A percentile compares a stretch with the other conserved stretches of the same genome.
phyloP scores from a whole-genome alignment of 805 yeast genomes.

The Ogataea trehalophila region DNA sequence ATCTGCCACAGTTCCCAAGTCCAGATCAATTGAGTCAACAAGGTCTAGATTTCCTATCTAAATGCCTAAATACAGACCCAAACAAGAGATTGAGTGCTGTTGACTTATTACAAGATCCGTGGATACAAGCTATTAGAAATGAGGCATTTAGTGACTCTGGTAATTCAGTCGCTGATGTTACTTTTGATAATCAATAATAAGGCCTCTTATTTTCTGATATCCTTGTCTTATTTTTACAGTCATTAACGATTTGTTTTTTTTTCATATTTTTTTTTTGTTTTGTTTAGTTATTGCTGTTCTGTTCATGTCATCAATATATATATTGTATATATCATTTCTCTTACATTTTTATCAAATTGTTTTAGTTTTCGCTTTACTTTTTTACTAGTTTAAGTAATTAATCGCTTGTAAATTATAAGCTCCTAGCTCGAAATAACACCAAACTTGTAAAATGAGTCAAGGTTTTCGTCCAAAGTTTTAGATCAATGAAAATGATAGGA shows the following conservation, averaged over 20 bases:
- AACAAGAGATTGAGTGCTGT: conserved; percentile 74
- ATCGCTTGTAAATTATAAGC: too few species aligned
- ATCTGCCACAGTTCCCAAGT: conserved; percentile 78
- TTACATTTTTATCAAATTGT: too few species aligned
- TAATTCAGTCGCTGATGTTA: conserved; percentile 16
- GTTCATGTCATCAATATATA: too few species aligned
- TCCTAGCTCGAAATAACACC: too few species aligned
- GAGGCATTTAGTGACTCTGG: conserved; percentile 55
- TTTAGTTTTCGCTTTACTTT: too few species aligned
- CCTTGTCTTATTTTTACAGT: not conserved
- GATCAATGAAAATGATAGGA: too few species aligned
- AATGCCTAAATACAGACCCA: conserved; percentile 82
- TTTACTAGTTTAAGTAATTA: too few species aligned
- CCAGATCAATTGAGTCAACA: conserved; percentile 69
- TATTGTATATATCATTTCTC: too few species aligned
- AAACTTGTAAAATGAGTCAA: too few species aligned
- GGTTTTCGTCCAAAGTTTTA: too few species aligned
- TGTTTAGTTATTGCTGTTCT: too few species aligned
- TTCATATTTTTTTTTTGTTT: not conserved
- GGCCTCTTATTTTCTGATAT: not conserved
- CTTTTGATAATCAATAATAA: not conserved
- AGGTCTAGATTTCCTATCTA: conserved; percentile 66
- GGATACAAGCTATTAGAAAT: conserved; percentile 72
- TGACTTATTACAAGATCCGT: conserved; percentile 81
- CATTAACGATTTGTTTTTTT: not conserved